Evolutionary conservation across 306 rosid species (phyloP), one percentile per base, ranked within the genome.

Genomic region (Castanea mollissima): DNA sequence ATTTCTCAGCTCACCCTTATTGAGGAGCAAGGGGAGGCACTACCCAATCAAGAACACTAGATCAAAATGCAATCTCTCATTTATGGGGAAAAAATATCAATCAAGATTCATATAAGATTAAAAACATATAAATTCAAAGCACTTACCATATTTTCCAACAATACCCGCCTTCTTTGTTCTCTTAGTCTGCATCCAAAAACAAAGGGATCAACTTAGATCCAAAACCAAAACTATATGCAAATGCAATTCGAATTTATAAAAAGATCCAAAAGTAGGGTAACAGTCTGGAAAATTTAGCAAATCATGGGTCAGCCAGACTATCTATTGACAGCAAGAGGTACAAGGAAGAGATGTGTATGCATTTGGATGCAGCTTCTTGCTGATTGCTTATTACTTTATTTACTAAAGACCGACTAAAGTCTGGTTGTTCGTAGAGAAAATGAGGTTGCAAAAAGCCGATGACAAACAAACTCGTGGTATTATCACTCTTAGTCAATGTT

Each of bases 121-220:
- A 1, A 21, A 38, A 34, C 12, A 34, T 6, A 11, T 27, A 59
- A 60, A 19, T 34, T 34, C 27, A 7, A 23, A 54, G 20, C 29
- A 56, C 88, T 35, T 76, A 91, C 97, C 98, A 18, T 93, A 93
- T 71, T 93, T 93, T 20, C 97, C 98, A 75, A 93, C 97, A 77
- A 91, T 93, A 31, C 98, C 94, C 5, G 94, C 95, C 93, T 93
- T 93, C 97, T 93, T 93, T 0, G 97, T 93, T 74, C 97, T 93
- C 95, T 91, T 93, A n/a, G 97, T 91, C 98, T 93, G 93, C 76
- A 74, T 20, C 55, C 46, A 41, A 74, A 52, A 46, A 51, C 55
- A 23, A 52, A 78, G 23, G 27, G 51, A 52, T 15, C 76, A 29
- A 1, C 32, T 20, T 25, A 73, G 38, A 23, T 21, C 18, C 34